Base-by-base conservation (phyloP, 2,329 filamentous ascomycete species). In the Alternaria triticimaculans region DNA sequence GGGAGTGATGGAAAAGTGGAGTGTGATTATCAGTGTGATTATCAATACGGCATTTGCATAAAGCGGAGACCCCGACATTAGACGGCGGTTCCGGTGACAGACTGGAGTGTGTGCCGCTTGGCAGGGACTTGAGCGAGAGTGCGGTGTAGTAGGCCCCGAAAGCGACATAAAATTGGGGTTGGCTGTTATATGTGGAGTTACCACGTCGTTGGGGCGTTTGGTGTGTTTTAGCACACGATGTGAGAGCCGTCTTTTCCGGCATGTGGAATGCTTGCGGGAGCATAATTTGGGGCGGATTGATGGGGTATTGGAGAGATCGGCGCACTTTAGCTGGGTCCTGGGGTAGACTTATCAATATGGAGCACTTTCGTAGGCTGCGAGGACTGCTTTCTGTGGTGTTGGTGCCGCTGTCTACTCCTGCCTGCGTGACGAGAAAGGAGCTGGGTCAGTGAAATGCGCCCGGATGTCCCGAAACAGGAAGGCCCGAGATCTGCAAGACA, bases 231-330 rank as follows among this genome's bases (percentile, higher is more conserved):
- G 49, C 44, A 59, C 23, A 48, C 45, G 43, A 45, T 15, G 7
- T 30, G 50, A 21, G 44, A 44, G 55, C 60, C 60, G 56, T 63
- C 23, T 55, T 55, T 63, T 60, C 60, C 56, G 60, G 18, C 7
- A 26, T 15, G 48, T 10, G 25, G 20, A 59, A 26, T 48, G n/a
- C 37, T 41, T 6, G 37, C 37, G n/a, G 37, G 37, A 41, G 37
- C 37, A 18, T 18, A 18, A 41, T 18, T 41, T 41, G 37, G 37
- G 37, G 37, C 37, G 37, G 37, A 41, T 41, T 41, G 12, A 58
- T 55, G 60, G 50, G 50, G 59, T 59, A 43, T 44, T 62, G 56
- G 56, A 55, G 60, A 45, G 60, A 60, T 49, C 44, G 9, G 46
- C 59, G 20, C 30, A 14, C 6, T 55, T 49, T 30, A 49, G 56